phyloP scores from a whole-genome alignment of 371 early-diverging fungal species.

The Mucor sp. region DNA sequence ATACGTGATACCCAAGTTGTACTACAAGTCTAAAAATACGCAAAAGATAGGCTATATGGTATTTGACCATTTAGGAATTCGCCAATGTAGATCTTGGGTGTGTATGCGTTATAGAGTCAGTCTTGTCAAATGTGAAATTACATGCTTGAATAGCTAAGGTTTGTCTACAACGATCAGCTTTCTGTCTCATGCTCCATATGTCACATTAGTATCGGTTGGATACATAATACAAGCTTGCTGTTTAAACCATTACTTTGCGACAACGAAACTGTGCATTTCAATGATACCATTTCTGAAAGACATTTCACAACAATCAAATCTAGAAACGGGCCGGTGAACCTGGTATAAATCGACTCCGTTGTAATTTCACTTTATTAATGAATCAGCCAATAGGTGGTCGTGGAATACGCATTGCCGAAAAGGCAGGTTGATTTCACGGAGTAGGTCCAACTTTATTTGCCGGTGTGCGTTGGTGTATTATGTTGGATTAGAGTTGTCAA shows the following conservation, averaged over 20 bases:
- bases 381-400: not conserved
- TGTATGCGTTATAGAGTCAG: no score
- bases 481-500: not conserved
- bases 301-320: not conserved
- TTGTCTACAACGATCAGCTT: no score
- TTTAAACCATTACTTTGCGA: not conserved
- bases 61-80: no score
- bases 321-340: not conserved
- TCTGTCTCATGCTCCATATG: no score
- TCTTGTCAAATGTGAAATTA: no score
- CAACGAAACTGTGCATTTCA: not conserved
- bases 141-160: no score
- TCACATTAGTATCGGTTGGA: no score
- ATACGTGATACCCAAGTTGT: no score
- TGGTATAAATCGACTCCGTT: not conserved
- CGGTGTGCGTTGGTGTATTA: not conserved
- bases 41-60: no score
- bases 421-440: not conserved
- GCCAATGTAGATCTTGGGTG: no score
- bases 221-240: no score
- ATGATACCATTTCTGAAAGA: not conserved
- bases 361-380: not conserved
- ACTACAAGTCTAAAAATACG: no score
- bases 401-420: conserved; percentile 1
- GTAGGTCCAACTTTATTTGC: not conserved